Evolutionary conservation across 1,284 basidiomycete species (phyloP).

Genomic region (Coriolopsis trogii): DNA sequence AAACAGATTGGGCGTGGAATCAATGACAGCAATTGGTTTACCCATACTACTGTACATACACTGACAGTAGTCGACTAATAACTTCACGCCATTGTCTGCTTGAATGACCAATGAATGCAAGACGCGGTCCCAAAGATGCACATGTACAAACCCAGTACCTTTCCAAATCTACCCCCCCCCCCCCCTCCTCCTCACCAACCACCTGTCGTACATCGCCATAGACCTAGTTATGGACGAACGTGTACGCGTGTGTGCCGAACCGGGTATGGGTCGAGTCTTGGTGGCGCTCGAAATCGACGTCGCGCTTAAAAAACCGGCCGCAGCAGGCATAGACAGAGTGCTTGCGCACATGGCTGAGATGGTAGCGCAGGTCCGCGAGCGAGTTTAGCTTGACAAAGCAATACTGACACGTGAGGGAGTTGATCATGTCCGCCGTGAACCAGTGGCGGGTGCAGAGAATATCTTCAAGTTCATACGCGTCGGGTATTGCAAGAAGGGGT

Average conservation of each 20-base stretch:
- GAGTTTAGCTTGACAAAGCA: slow-evolving; percentile 38
- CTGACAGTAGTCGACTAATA: too few relatives aligned
- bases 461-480: slow-evolving; percentile 22
- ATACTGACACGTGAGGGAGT: slow-evolving; percentile 39
- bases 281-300: slow-evolving; percentile 39
- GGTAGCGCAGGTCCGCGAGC: slow-evolving; percentile 40
- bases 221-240: slow-evolving; percentile 6
- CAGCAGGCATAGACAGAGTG: slow-evolving; percentile 45
- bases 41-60: too few relatives aligned
- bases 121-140: too few relatives aligned
- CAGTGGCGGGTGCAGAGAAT: slow-evolving; percentile 35
- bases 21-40: too few relatives aligned
- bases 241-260: slow-evolving; percentile 4
- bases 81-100: too few relatives aligned
- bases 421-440: slow-evolving; percentile 42
- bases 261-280: background rate
- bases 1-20: too few relatives aligned
- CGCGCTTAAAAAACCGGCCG: slow-evolving; percentile 42
- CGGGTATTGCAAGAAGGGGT: too few relatives aligned
- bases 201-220: background rate
- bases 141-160: too few relatives aligned
- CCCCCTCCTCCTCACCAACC: too few relatives aligned
- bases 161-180: too few relatives aligned
- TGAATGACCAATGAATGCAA: too few relatives aligned
- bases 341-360: slow-evolving; percentile 35